Evolutionary conservation across 2,329 filamentous ascomycete genomes (phyloP), one percentile per base, ranked within the genome.

Genomic region (Cordyceps farinosa): DNA sequence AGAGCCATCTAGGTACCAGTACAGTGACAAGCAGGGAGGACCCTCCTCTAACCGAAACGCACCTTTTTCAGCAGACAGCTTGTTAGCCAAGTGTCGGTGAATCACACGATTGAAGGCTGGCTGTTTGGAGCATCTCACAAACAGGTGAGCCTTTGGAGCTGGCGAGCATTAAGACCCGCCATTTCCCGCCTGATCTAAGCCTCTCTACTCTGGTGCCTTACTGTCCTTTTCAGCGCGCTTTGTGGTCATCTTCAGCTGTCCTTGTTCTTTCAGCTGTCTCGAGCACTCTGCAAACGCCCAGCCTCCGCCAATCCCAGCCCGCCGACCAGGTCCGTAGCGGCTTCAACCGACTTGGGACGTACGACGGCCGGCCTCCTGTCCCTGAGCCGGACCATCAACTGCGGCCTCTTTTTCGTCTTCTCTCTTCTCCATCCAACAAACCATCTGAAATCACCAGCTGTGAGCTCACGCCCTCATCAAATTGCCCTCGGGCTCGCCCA

Each of bases 31-130:
- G 22, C 22, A 22, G 22, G 22, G 22, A 22, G 22, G 22, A 22
- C 22, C 22, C 29, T 52, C 30, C 52, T 30, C 52, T 54, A 54
- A 54, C 36, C 36, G 13, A 54, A 54, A 17, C 52, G 36, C 30
- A 29, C 29, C 54, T 57, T 34, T 36, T 57, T 57, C 29, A 45
- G n/a, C 3, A 47, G 42, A 36, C 17, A 30, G 36, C 17, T 36
- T 45, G 27, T 27, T 44, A 47, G 29, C 17, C 54, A 59, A 59
- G 55, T 50, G 55, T 59, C 55, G 55, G 55, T 59, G 55, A 59
- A 50, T 57, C 34, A 57, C 32, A 38, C 34, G 17, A 9, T 32
- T 22, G 22, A 22, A 22, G 22, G 22, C 22, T 22, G 22, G 22
- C 22, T 22, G 22, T 22, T 22, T 22, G 22, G 22, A 22, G 22